Conservation (phyloP, 1,284 basidiomycete genomes). For the Tilletia caries region DNA sequence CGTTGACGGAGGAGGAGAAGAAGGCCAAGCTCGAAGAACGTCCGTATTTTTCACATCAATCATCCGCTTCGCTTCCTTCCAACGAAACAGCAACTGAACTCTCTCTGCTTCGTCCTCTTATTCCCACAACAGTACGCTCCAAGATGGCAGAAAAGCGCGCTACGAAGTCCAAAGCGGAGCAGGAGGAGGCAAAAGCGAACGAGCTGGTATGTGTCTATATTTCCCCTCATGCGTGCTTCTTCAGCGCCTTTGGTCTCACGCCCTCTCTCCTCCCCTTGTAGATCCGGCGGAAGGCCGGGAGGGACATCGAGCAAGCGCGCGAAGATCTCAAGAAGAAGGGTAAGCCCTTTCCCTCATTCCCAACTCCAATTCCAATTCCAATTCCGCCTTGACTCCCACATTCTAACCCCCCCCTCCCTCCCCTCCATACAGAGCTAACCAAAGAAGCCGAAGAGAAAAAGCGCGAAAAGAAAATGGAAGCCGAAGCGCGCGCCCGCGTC, state of each 20-base stretch:
- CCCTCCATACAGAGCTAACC: slow-evolving; percentile 31
- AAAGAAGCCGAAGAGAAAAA: slow-evolving; percentile 48
- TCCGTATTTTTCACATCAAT: slow-evolving; percentile 16
- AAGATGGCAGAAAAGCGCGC: slow-evolving; percentile 47
- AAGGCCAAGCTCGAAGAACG: slow-evolving; percentile 71
- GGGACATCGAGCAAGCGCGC: slow-evolving; percentile 37
- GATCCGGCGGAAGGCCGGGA: slow-evolving; percentile 51
- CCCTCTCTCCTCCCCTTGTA: background rate
- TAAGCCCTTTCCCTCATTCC: slow-evolving; percentile 15
- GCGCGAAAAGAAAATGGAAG: slow-evolving; percentile 44
- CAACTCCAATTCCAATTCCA: no score
- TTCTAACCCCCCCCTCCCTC: background rate
- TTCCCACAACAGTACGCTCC: slow-evolving; percentile 36
- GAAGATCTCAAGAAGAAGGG: slow-evolving; percentile 50
- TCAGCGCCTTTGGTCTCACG: background rate
- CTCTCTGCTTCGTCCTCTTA: background rate
- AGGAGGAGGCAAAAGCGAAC: slow-evolving; percentile 42
- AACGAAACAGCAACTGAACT: background rate
- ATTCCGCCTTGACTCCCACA: background rate
- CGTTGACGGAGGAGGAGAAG: slow-evolving; percentile 92
- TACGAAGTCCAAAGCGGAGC: slow-evolving; percentile 40
- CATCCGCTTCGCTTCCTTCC: background rate
- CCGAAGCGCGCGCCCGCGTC: slow-evolving; percentile 44
- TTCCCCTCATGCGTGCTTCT: background rate
- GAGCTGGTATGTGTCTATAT: slow-evolving; percentile 31